These are phyloP conservation scores for Hippophae gyantsensis DNA, from an alignment of 306 rosid species.

Conservation along the genomic window DNA sequence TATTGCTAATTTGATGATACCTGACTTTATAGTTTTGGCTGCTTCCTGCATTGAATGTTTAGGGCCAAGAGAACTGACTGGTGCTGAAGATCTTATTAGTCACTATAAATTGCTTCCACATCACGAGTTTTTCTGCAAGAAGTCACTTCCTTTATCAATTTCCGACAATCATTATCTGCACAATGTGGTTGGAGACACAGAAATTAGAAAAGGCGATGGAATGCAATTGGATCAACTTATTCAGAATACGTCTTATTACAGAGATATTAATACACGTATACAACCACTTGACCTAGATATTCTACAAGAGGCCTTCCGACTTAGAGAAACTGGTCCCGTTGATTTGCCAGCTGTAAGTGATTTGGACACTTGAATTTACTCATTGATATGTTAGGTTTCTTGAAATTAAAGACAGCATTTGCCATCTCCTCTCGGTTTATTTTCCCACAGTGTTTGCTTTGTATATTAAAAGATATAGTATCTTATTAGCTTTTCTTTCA, in stretches of 20 bases:
- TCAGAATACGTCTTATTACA: slow-evolving; percentile 54
- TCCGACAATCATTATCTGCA: slow-evolving; percentile 82
- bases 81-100: slow-evolving; percentile 83
- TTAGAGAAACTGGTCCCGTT: slow-evolving; percentile 67
- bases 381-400: background rate
- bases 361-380: slow-evolving; percentile 15
- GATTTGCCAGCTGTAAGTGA: slow-evolving; percentile 76
- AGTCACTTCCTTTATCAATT: slow-evolving; percentile 73
- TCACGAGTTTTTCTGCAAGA: slow-evolving; percentile 92
- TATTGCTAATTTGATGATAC: too few relatives aligned
- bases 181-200: slow-evolving; percentile 87
- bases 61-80: slow-evolving; percentile 95
- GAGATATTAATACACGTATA: slow-evolving; percentile 60
- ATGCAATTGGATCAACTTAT: slow-evolving; percentile 96
- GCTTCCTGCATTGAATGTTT: slow-evolving; percentile 19
- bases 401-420: slow-evolving; percentile 4
- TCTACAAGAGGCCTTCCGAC: slow-evolving; percentile 81
- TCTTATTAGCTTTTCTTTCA: slow-evolving; percentile 2
- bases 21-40: background rate
- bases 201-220: slow-evolving; percentile 92
- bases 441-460: background rate
- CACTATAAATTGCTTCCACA: slow-evolving; percentile 81
- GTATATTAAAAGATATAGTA: background rate
- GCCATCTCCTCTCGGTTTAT: background rate
- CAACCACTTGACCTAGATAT: slow-evolving; percentile 73